Evolutionary conservation across 345 rosid species (phyloP).

Genomic region (Jatropha curcas): DNA sequence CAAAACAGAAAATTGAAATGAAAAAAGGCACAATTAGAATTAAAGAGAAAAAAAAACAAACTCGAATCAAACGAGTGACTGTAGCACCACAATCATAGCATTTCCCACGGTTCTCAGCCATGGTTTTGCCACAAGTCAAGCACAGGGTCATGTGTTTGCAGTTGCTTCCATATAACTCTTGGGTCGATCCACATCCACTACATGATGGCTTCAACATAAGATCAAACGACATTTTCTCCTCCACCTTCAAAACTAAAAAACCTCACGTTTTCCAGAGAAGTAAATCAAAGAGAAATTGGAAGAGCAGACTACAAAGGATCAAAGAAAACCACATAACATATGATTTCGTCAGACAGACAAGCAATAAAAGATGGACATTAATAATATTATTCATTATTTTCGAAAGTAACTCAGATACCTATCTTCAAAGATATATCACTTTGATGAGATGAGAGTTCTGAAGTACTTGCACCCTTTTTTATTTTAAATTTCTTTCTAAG

Average conservation of each 20-base stretch:
- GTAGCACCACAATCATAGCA: conserved; percentile 79
- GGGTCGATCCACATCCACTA: conserved; percentile 65
- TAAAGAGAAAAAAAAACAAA: conserved; percentile 22
- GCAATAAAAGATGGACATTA: too few species aligned
- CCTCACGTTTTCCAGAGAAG: too few species aligned
- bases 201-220: conserved; percentile 73
- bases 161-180: conserved; percentile 80
- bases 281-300: not conserved
- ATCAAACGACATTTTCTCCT: conserved; percentile 60
- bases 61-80: conserved; percentile 82
- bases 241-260: not conserved
- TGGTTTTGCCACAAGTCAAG: conserved; percentile 78
- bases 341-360: too few species aligned
- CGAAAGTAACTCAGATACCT: too few species aligned
- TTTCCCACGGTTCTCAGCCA: conserved; percentile 76
- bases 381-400: too few species aligned
- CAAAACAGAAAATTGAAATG: not conserved
- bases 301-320: too few species aligned
- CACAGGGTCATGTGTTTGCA: conserved; percentile 97
- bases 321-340: too few species aligned
- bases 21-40: not conserved
- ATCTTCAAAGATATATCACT: too few species aligned
- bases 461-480: too few species aligned
- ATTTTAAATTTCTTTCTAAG: too few species aligned
- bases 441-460: too few species aligned